Evolutionary conservation across 805 yeast genomes (phyloP), one percentile per base, ranked within the genome.

Genomic region (Isabelozyma gotoi): DNA sequence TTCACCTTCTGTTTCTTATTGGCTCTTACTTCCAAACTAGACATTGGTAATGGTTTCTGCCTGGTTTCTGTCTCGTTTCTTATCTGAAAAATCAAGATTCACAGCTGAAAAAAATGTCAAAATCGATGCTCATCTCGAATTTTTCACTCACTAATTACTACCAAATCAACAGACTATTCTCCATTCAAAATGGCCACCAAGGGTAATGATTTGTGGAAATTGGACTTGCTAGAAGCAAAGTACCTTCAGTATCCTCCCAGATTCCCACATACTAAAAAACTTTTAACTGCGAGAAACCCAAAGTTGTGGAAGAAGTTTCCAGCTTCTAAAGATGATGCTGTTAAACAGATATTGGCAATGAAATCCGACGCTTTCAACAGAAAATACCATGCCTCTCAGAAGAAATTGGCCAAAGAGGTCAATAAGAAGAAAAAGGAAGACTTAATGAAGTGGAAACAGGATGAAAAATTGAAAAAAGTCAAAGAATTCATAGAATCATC

Each of bases 201-300:
- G 50, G 72, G 71, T 41, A 76, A 73, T 46, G 59, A 62, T 29
- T 48, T 73, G 36, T 79, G 83, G 80, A 75, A 74, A 51, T 61
- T 82, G 36, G 88, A 82, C 53, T 57, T 81, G 19, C 60, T 82
- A 31, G 85, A 82, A 51, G 67, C 71, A 32, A 74, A 76, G 52
- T 79, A 67, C 60, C 56, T 70, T 21, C 55, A 65, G 5, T 51
- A 65, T 19, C 53, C 62, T 15, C 77, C 83, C 1, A 63, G 86
- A 45, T 80, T 68, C 54, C 65, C 72, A 1, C 69, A 71, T 38
- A 80, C 85, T 2, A 74, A 66, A 48, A 69, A 64, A 50, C 60
- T 78, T 39, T 57, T 76, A 33, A 58, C 60, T 31, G 76, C 84
- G 1, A 74, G 74, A 50, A 65, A 67, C 43, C 71, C 66, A 40